phyloP scores from a whole-genome alignment of 768 basidiomycete genomes.

The Lactarius trivialis region DNA sequence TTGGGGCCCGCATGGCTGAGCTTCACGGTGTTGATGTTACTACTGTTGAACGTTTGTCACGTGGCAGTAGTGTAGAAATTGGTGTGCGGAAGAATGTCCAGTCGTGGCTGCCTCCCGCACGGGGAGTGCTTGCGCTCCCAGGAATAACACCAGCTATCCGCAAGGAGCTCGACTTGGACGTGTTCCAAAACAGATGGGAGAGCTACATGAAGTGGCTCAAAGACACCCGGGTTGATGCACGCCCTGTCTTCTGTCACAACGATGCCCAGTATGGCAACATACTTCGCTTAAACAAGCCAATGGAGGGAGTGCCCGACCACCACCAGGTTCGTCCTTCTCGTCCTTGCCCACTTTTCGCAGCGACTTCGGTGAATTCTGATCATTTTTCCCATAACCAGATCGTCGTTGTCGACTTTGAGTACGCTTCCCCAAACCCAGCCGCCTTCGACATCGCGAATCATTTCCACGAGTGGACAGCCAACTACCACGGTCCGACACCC shows the following conservation, averaged over 20 bases:
- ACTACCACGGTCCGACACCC: slow-evolving; percentile 71
- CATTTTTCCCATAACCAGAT: slow-evolving; percentile 44
- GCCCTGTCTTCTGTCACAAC: slow-evolving; percentile 82
- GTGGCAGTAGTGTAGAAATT: slow-evolving; percentile 48
- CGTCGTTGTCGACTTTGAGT: slow-evolving; percentile 97
- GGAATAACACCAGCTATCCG: slow-evolving; percentile 40
- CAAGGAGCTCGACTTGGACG: slow-evolving; percentile 54
- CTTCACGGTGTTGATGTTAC: slow-evolving; percentile 87
- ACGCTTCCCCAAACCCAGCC: slow-evolving; percentile 86
- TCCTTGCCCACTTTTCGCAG: neutral
- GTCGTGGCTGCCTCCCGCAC: slow-evolving; percentile 65
- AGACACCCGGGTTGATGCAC: slow-evolving; percentile 49
- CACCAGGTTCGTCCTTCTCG: slow-evolving; percentile 50
- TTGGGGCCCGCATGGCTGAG: slow-evolving; percentile 93
- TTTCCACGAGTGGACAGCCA: slow-evolving; percentile 94
- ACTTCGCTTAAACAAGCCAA: slow-evolving; percentile 55
- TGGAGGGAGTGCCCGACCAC: slow-evolving; percentile 60
- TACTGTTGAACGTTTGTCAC: slow-evolving; percentile 45
- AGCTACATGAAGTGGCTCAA: slow-evolving; percentile 67
- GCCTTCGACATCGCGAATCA: slow-evolving; percentile 96
- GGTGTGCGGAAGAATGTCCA: slow-evolving; percentile 60
- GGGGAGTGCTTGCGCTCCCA: slow-evolving; percentile 65
- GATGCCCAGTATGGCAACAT: slow-evolving; percentile 96
- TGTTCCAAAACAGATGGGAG: slow-evolving; percentile 58
- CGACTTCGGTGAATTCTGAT: slow-evolving; percentile 21